A percentile compares a stretch with the other conserved stretches of the same genome.
Evolutionary conservation across 495 filamentous ascomycete genomes (phyloP).

Genomic region (Talaromyces adpressus): DNA sequence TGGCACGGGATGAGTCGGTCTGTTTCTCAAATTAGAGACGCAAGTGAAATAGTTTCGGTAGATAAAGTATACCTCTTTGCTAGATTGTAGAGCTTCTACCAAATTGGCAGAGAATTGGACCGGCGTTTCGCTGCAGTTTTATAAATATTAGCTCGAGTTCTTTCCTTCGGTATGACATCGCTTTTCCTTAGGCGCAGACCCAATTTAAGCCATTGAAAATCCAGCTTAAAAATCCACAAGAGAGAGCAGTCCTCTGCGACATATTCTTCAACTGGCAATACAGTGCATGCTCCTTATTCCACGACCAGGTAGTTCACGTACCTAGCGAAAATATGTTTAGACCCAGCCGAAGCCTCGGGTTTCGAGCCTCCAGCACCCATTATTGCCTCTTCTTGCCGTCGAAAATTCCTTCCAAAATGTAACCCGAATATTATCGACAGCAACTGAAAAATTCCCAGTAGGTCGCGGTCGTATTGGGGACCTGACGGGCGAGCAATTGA

Average conservation of each 20-base stretch:
- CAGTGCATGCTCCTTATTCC: not conserved
- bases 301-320: conserved; percentile 12
- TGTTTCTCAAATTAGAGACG: conserved; percentile 21
- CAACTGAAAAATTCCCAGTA: not conserved
- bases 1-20: conserved; percentile 81
- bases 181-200: not conserved
- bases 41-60: not conserved
- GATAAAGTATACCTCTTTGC: conserved; percentile 59
- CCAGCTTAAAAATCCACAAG: not conserved
- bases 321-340: conserved; percentile 49
- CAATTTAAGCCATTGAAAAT: not conserved
- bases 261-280: not conserved
- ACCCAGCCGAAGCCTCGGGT: conserved; percentile 39
- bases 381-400: conserved; percentile 10
- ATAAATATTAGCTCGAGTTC: not conserved
- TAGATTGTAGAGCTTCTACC: conserved; percentile 72
- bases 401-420: not conserved
- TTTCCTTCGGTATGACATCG: not conserved
- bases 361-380: conserved; percentile 51
- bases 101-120: conserved; percentile 82
- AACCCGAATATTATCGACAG: not conserved
- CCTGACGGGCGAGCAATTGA: not conserved
- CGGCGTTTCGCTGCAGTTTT: conserved; percentile 58
- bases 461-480: not conserved
- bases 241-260: not conserved